Conservation (phyloP, 495 filamentous ascomycete genomes). For the Paragyromitra xinjiangensis region DNA sequence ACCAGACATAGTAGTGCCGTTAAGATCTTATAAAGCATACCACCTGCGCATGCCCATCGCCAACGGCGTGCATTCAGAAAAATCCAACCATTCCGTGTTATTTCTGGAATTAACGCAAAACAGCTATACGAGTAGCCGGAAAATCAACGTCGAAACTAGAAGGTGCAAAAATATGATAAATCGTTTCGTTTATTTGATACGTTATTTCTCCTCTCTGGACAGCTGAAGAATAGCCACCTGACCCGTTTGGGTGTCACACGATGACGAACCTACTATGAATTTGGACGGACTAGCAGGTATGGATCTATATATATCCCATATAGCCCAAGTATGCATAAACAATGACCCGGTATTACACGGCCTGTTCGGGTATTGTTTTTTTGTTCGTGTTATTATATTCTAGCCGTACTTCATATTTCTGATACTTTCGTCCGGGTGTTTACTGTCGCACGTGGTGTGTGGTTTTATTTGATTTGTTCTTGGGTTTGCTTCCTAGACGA, state of each 20-base stretch:
- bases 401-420: neutral
- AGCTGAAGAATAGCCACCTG: slow-evolving; percentile 21
- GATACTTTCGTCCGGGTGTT: neutral
- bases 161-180: slow-evolving; percentile 15
- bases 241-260: slow-evolving; percentile 9
- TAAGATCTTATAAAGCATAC: slow-evolving; percentile 3
- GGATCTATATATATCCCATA: slow-evolving; percentile 34
- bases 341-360: slow-evolving; percentile 1
- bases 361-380: slow-evolving; percentile 15
- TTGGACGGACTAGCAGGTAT: neutral
- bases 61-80: neutral
- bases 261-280: neutral
- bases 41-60: neutral
- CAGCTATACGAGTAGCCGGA: neutral
- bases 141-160: slow-evolving; percentile 1
- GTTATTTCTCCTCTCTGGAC: neutral
- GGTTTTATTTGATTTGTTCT: neutral
- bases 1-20: neutral
- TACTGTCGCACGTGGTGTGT: neutral
- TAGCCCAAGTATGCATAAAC: slow-evolving; percentile 27
- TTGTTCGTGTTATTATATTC: slow-evolving; percentile 3
- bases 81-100: neutral
- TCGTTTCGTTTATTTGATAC: slow-evolving; percentile 14
- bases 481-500: neutral
- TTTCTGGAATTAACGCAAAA: neutral